Evolutionary conservation across 176 grass and related monocot genomes (phyloP), one percentile per base, ranked within the genome.

Genomic region (Bromus sterilis): DNA sequence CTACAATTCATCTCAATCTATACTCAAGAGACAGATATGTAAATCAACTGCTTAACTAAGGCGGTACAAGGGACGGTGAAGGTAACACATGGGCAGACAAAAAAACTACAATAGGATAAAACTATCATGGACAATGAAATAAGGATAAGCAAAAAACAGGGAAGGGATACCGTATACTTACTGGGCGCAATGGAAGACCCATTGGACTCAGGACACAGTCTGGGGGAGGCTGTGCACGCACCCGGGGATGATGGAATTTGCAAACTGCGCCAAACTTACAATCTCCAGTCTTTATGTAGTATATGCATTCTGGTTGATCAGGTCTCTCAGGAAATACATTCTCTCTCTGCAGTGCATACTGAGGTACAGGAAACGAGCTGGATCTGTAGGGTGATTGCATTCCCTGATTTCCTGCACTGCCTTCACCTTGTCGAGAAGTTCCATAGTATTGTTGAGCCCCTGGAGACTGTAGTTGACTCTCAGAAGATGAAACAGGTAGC

Each of bases 261-360:
- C 97, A 99, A 5, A 86, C 91, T 66, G 89, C 91, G 58, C 97
- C 97, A 64, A 99, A 99, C 69, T 99, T 99, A 80, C 97, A 99
- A 78, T 99, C 97, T 80, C 97, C 97, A 28, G 97, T 99, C 90
- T 99, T 99, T 91, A 99, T 95, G 79, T 99, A 99, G 81, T 95
- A 99, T 74, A 96, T 93, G 24, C 97, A 99, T 91, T 99, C 93
- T 40, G 97, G 97, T 62, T 99, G 85, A 86, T 96, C 97, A n/a
- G 97, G 91, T 69, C 93, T 91, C 58, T 99, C 97, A 62, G 97
- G 97, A 87, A 99, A 99, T 35, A 95, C 75, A 83, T 86, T 96
- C 16, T 96, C 97, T 86, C 93, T 88, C 76, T 86, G 83, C 75
- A 96, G 49, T 13, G 80, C 87, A 9, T 92, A 94, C 70, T 90